Conservation (phyloP, 345 rosid species). For the Brassica nigra region DNA sequence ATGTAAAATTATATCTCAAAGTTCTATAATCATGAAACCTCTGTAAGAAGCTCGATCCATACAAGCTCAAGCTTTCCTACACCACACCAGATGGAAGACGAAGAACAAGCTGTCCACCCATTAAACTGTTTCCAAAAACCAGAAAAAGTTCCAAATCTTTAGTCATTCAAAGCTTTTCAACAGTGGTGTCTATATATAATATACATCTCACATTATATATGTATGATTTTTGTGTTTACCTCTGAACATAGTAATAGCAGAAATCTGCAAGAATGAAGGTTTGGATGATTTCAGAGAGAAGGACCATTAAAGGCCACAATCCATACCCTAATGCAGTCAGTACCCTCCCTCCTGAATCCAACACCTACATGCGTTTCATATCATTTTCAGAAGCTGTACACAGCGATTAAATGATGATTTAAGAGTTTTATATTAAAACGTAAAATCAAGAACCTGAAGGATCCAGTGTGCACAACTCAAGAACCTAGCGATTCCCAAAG, state of each 20-base stretch:
- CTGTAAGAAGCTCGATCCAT: neutral
- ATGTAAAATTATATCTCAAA: neutral
- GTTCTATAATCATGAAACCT: slow-evolving; percentile 11
- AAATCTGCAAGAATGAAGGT: slow-evolving; percentile 91
- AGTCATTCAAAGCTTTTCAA: slow-evolving; percentile 13
- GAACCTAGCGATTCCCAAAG: slow-evolving; percentile 89
- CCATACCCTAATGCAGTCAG: slow-evolving; percentile 81
- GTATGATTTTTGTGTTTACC: slow-evolving; percentile 34
- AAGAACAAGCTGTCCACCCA: slow-evolving; percentile 61
- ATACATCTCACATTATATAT: too few relatives aligned
- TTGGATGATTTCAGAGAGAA: slow-evolving; percentile 81
- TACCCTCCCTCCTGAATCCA: slow-evolving; percentile 71
- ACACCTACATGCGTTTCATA: slow-evolving; percentile 46
- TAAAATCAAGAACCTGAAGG: slow-evolving; percentile 61
- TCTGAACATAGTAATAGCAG: slow-evolving; percentile 80
- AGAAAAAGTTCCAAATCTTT: neutral
- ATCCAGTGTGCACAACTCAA: slow-evolving; percentile 95
- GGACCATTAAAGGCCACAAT: slow-evolving; percentile 82
- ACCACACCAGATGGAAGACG: slow-evolving; percentile 92
- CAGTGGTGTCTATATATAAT: neutral
- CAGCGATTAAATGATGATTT: neutral
- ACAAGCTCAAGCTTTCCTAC: slow-evolving; percentile 39
- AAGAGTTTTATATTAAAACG: neutral
- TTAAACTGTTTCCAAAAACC: slow-evolving; percentile 48
- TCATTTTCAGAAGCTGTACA: neutral